Base-by-base conservation (phyloP, 768 basidiomycete genomes). In the Boletales sp. region DNA sequence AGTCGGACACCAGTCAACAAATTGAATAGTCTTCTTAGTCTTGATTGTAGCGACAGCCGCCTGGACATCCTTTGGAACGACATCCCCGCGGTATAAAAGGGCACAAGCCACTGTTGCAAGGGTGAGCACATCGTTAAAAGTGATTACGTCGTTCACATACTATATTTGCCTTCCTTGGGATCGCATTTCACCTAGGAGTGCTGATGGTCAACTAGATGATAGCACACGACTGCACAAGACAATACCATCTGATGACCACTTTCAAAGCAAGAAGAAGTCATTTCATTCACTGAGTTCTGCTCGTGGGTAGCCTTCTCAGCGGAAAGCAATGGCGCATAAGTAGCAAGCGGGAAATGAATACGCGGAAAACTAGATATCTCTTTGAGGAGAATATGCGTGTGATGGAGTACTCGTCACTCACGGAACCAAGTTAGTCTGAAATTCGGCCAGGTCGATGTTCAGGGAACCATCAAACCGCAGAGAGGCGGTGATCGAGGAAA, bases 201-300 rank as follows among this genome's bases (percentile, higher is more conserved):
- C 21, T 40, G 9, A 48, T 18, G 15, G 31, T 61, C 29, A 61
- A 17, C 40, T 30, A 29, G 21, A 31, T 36, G 40, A 21, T 29
- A 36, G 2, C 10, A 37, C 31, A 40, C 21, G 21, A n/a, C n/a
- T 17, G 15, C 6, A 49, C 52, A 37, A 30, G 17, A 40, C 35
- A 34, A 4, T 52, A 83, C 94, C 94, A 98, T 93, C 72, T 97
- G 95, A 72, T 93, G 94, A 53, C 92, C 93, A 54, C 81, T 78
- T 75, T 98, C 95, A 73, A 98, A 97, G 79, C 94, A 97, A 45
- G 93, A 84, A 76, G 90, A 93, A 56, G 95, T 98, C 93, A 98
- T 97, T 63, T 98, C 94, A 40, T 91, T 83, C 32, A 97, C 95
- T 6, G 93, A 90, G 78, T 98, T 97, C 72, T 93, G 90, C 70